phyloP scores from a whole-genome alignment of 1,284 basidiomycete species.

The Puccinia novopanici region DNA sequence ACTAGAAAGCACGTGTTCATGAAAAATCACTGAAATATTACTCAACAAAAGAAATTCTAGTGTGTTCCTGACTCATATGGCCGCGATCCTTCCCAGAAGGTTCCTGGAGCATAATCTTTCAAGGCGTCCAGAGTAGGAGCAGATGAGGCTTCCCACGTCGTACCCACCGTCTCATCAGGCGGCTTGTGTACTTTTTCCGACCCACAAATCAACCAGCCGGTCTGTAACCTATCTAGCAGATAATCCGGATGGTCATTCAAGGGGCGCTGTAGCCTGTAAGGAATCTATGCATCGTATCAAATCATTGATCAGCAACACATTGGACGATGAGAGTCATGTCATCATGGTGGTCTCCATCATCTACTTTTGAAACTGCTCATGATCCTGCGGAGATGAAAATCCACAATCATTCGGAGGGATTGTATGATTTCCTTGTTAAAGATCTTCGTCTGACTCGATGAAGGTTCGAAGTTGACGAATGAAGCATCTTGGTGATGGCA shows the following conservation, averaged over 20 bases:
- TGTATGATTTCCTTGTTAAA: constrained; percentile 80
- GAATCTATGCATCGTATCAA: constrained; percentile 14
- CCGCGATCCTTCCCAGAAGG: constrained; percentile 66
- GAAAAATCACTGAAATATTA: background rate
- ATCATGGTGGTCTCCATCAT: background rate
- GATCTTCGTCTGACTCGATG: constrained; percentile 66
- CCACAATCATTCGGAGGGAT: constrained; percentile 67
- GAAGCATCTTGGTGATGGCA: constrained; percentile 72
- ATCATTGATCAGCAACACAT: background rate
- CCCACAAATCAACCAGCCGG: constrained; percentile 85
- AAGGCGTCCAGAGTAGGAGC: constrained; percentile 68
- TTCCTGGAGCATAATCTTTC: constrained; percentile 63
- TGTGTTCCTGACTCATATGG: constrained; percentile 59
- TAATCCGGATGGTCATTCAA: constrained; percentile 53
- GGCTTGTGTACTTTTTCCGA: constrained; percentile 64
- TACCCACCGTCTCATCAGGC: constrained; percentile 59
- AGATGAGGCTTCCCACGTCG: constrained; percentile 69
- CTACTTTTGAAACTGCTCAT: constrained; percentile 28
- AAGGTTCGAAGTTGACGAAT: constrained; percentile 82
- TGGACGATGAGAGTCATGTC: background rate
- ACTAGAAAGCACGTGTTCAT: background rate
- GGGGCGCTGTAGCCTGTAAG: constrained; percentile 7
- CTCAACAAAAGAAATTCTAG: constrained; percentile 57
- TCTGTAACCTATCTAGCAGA: constrained; percentile 76
- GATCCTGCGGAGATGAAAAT: constrained; percentile 50